Evolutionary conservation across 2,329 filamentous ascomycete genomes (phyloP), one percentile per base, ranked within the genome.

Genomic region (Gliomastix tumulicola): DNA sequence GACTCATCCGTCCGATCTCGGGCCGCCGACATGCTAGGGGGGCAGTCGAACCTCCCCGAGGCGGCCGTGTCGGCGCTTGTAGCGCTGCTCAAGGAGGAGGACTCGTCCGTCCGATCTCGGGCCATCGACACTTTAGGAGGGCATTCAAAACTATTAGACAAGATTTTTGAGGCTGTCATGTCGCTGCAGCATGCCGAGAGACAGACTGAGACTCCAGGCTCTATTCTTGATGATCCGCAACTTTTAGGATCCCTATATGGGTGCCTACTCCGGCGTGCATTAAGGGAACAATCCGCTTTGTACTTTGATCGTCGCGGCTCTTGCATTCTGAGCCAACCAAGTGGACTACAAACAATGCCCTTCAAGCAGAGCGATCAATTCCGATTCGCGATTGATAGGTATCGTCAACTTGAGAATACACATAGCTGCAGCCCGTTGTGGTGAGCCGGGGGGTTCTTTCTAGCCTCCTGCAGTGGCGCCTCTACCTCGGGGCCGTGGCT

Each of bases 101-200:
- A 37, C 19, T 8, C 7, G 15, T 10, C 10, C 16, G 22, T 36
- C 3, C 38, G 20, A 21, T 3, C 4, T 12, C n/a, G 7, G 8
- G 31, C 35, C 19, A 30, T 31, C 19, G 15, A 31, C 9, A 31
- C 38, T 21, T 19, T 41, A 37, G 19, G 32, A 10, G 21, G 22
- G 6, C 38, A 37, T 13, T 30, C 35, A 30, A 35, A 25, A 4
- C 15, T 42, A 8, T 30, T 35, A 35, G 37, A 42, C 8, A 30
- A 18, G n/a, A 30, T 27, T 34, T 34, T 42, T 15, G 21, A 31
- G 5, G 34, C 9, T 32, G 13, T 32, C 13, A 17, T n/a, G 8
- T 18, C 19, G 7, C 13, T 18, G 8, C 18, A 17, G 15, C 19
- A 32, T 17, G 12, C 30, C 12, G 15, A 33, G 15, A 17, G 13